phyloP scores from a whole-genome alignment of 1,284 basidiomycete species.

The Butyriboletus appendiculatus region DNA sequence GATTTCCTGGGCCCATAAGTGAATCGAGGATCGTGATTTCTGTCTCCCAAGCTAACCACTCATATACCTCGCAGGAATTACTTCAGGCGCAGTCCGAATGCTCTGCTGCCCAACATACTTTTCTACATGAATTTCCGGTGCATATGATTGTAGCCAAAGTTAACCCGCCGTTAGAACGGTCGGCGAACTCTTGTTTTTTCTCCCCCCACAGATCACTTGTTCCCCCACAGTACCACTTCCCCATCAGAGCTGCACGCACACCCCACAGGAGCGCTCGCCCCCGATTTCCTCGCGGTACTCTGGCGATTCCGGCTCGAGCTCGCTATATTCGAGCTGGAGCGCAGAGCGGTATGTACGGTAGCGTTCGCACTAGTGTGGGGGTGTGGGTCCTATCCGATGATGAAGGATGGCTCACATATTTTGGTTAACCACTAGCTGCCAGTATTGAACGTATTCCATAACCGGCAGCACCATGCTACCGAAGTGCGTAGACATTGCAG shows the following conservation, averaged over 20 bases:
- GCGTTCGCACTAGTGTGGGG: not conserved
- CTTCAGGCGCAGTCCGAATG: not conserved
- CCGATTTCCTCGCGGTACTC: conserved; percentile 17
- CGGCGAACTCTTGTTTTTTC: not conserved
- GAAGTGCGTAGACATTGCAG: not conserved
- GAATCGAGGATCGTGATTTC: conserved; percentile 4
- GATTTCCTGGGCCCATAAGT: conserved; percentile 15
- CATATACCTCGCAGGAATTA: conserved; percentile 4
- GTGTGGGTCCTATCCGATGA: not conserved
- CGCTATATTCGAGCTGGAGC: conserved; percentile 24
- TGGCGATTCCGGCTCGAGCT: conserved; percentile 23
- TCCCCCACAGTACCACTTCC: not conserved
- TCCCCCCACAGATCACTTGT: not conserved
- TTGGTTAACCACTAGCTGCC: conserved; percentile 15
- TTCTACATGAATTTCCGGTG: not conserved
- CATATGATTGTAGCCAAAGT: not conserved
- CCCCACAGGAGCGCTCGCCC: not conserved
- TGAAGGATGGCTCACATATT: not conserved
- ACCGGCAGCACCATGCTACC: not conserved
- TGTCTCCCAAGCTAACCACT: not conserved
- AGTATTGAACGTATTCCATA: conserved; percentile 23
- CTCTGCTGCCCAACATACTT: not conserved
- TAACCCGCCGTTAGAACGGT: not conserved
- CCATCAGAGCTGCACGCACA: not conserved
- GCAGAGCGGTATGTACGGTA: conserved; percentile 29